Evolutionary conservation across 768 basidiomycete genomes (phyloP).

Genomic region (Podaxis sp.): DNA sequence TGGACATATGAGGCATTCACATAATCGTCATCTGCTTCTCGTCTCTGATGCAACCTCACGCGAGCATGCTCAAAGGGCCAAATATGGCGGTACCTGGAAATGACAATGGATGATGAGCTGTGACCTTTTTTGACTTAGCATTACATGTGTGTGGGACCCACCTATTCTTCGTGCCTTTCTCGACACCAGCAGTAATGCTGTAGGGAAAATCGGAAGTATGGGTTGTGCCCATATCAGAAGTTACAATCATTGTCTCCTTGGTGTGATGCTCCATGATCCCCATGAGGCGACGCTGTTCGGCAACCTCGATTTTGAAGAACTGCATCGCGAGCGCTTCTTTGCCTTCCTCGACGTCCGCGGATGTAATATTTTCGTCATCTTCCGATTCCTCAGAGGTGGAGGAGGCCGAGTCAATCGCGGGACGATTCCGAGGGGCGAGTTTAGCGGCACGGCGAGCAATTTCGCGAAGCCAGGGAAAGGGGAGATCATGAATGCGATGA

Average conservation of each 20-base stretch:
- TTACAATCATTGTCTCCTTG: conserved; percentile 45
- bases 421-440: conserved; percentile 20
- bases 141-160: conserved; percentile 27
- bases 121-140: conserved; percentile 1
- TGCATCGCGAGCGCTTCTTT: conserved; percentile 85
- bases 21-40: conserved; percentile 67
- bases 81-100: conserved; percentile 83
- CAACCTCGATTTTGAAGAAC: conserved; percentile 90
- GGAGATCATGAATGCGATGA: conserved; percentile 68
- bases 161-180: conserved; percentile 94
- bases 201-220: conserved; percentile 62
- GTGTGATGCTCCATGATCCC: conserved; percentile 92
- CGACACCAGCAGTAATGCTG: conserved; percentile 93
- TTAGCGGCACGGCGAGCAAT: conserved; percentile 57
- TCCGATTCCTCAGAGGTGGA: conserved; percentile 31
- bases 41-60: conserved; percentile 59
- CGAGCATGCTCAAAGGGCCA: conserved; percentile 98
- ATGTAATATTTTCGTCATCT: conserved; percentile 29
- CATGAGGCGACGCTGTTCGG: conserved; percentile 86
- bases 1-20: conserved; percentile 95
- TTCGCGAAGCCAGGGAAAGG: conserved; percentile 75
- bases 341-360: conserved; percentile 58
- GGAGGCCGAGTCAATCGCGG: conserved; percentile 22
- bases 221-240: conserved; percentile 15
- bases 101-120: conserved; percentile 11